Base-by-base conservation (phyloP, 305 asterid genomes). In the Petunia hybrid region DNA sequence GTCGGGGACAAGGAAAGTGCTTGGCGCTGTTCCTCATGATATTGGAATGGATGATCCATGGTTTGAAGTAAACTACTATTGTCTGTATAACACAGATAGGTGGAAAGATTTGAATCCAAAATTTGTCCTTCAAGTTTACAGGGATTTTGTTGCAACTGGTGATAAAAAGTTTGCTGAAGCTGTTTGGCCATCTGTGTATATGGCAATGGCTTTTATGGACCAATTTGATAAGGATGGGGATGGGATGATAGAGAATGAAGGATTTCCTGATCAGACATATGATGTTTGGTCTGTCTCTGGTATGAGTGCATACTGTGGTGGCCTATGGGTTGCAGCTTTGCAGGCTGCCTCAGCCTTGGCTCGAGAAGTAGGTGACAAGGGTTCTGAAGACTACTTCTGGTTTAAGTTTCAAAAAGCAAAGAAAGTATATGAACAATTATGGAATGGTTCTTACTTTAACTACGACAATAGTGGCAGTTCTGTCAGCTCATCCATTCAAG, bases 51-150 rank as follows among this genome's bases (percentile, higher is more conserved):
- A 83, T 71, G 97, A 97, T 84, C 98, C 99, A 40, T 97, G 99
- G 99, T 94, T 97, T 77, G 98, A 93, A 86, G 88, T 97, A 14
- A 97, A 97, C 38, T 89, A 84, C 62, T 97, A 94, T 80, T 94
- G 87, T 82, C 88, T 97, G 63, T 91, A 90, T 64, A 91, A 94
- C 85, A 93, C 98, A 1, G 95, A 93, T 80, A 89, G 93, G 89
- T 94, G 99, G 99, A 97, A 97, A 86, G 99, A 97, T 85, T 88
- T 97, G 91, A 97, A 97, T 77, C 92, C 99, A 7, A 97, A 97
- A 77, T 97, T 97, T 83, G 98, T 97, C 62, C 97, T 97, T 42
- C 99, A 94, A 87, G 92, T 93, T 75, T 94, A 94, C 83, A 86
- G 99, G 82, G 99, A 97, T 74, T 91, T 94, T 69, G 93, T 87